Base-by-base conservation (phyloP, 768 basidiomycete genomes). In the Lactarius akahatsu region DNA sequence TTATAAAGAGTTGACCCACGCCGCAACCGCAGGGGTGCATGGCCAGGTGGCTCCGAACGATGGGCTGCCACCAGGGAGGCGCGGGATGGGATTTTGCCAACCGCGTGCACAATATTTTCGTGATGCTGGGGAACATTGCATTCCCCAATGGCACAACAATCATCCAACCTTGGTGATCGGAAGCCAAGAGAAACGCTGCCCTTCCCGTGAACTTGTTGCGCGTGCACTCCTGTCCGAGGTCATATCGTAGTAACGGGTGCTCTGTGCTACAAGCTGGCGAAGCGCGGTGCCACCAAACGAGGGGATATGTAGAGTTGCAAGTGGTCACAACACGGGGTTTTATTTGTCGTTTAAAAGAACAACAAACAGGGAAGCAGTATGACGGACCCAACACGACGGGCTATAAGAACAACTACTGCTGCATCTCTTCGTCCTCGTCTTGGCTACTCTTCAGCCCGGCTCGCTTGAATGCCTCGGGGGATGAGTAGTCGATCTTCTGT, bases 401-500 rank as follows among this genome's bases (percentile, higher is more conserved):
- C 47, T 28, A 62, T 34, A 23, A 74, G 55, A 73, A 74, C 10
- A 72, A 72, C 58, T 73, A 74, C 65, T 73, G 72, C 63, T 73
- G 73, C 47, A 68, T 61, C 0, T 79, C 81, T 1, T 76, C 74
- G 0, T 80, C 79, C 3, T 81, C 80, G 0, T 78, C 78, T 7
- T 71, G 75, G 7, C 66, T 67, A 3, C 72, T 76, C 32, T 72
- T 73, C 63, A 83, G 72, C 26, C 80, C 81, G 4, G 82, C 85
- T 73, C 87, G 90, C 61, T 77, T 79, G 59, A 85, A 81, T 2
- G 92, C 91, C 72, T 91, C 91, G 55, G 81, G 70, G 40, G 90
- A 91, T 47, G 85, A 85, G 74, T 94, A 94, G 77, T 94, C 89
- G 70, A 94, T 85, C 71, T 80, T 85, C 36, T 81, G 78, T 43